These are phyloP conservation scores for Glutinoglossum americanum DNA, from an alignment of 495 filamentous ascomycete species.

Conservation along the genomic window DNA sequence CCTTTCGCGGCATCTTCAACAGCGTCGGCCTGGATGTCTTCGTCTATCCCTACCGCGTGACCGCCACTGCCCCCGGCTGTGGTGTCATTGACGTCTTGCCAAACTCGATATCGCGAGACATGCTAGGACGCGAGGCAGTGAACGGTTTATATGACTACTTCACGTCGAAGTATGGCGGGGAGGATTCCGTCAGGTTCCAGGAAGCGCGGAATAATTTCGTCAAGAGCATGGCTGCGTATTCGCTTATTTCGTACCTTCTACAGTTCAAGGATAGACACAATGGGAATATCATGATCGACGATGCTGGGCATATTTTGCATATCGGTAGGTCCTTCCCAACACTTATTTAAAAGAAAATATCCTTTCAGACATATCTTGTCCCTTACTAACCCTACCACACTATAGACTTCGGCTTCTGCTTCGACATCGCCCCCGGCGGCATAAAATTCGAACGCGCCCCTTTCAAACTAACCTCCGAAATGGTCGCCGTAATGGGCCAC, in stretches of 20 bases:
- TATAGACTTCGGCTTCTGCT: constrained; percentile 84
- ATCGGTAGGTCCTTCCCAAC: constrained; percentile 29
- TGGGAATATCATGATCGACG: constrained; percentile 98
- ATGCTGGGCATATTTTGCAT: constrained; percentile 90
- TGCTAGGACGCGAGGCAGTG: constrained; percentile 92
- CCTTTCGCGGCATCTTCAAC: constrained; percentile 91
- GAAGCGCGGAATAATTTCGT: constrained; percentile 93
- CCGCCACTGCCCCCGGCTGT: constrained; percentile 93
- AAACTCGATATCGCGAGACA: constrained; percentile 93
- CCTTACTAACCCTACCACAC: not conserved
- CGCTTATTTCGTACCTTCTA: constrained; percentile 86
- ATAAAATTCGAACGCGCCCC: constrained; percentile 93
- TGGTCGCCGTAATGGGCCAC: constrained; percentile 90
- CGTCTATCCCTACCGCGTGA: constrained; percentile 93
- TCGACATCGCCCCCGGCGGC: constrained; percentile 93
- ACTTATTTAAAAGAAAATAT: too few species aligned
- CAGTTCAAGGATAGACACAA: constrained; percentile 99
- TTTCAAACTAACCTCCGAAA: constrained; percentile 93
- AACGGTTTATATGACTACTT: constrained; percentile 98
- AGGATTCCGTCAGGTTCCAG: constrained; percentile 85
- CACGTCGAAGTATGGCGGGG: constrained; percentile 85
- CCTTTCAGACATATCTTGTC: too few species aligned
- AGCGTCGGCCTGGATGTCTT: constrained; percentile 85
- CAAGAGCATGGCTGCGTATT: constrained; percentile 99
- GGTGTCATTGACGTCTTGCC: constrained; percentile 96